These are phyloP conservation scores for Cyclotella baltica DNA, from an alignment of 108 stramenopile species.

Conservation along the genomic window DNA sequence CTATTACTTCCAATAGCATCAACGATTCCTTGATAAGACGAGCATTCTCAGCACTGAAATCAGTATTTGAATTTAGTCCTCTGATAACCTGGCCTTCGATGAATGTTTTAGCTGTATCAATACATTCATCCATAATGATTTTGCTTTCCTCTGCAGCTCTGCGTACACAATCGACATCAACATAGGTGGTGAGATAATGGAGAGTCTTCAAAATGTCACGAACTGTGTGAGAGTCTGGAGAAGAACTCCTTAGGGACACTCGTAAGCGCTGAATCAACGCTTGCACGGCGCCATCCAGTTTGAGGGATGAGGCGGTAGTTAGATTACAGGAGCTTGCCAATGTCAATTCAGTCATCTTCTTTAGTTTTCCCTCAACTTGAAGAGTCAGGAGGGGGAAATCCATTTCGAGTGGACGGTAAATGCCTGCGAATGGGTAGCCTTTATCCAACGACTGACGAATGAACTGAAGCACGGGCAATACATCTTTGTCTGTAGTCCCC, in stretches of 20 bases:
- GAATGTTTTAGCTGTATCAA: background rate
- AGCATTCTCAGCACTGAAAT: slow-evolving; percentile 36
- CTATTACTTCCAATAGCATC: slow-evolving; percentile 21
- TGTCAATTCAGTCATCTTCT: slow-evolving; percentile 25
- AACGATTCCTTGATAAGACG: slow-evolving; percentile 25
- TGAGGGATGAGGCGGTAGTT: slow-evolving; percentile 50
- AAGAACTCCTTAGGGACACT: slow-evolving; percentile 15
- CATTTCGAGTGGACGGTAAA: slow-evolving; percentile 56
- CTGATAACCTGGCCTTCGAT: slow-evolving; percentile 26
- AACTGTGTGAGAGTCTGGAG: slow-evolving; percentile 29
- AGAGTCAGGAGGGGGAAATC: slow-evolving; percentile 36
- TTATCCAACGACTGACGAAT: slow-evolving; percentile 50
- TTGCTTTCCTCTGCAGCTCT: slow-evolving; percentile 29
- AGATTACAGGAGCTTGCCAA: slow-evolving; percentile 44
- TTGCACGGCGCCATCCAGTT: slow-evolving; percentile 43
- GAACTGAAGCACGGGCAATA: slow-evolving; percentile 47
- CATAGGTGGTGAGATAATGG: slow-evolving; percentile 37
- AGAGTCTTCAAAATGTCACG: slow-evolving; percentile 38
- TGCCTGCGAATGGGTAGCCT: slow-evolving; percentile 58
- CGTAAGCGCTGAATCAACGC: slow-evolving; percentile 32
- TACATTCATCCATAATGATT: slow-evolving; percentile 39
- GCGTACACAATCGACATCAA: slow-evolving; percentile 41
- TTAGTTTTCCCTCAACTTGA: slow-evolving; percentile 39
- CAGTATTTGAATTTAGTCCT: slow-evolving; percentile 23
- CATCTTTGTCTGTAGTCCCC: slow-evolving; percentile 56